A percentile compares a stretch with the other conserved stretches of the same genome.
phyloP scores from a whole-genome alignment of 2,329 filamentous ascomycete species.

The Pseudonectria foliicola region DNA sequence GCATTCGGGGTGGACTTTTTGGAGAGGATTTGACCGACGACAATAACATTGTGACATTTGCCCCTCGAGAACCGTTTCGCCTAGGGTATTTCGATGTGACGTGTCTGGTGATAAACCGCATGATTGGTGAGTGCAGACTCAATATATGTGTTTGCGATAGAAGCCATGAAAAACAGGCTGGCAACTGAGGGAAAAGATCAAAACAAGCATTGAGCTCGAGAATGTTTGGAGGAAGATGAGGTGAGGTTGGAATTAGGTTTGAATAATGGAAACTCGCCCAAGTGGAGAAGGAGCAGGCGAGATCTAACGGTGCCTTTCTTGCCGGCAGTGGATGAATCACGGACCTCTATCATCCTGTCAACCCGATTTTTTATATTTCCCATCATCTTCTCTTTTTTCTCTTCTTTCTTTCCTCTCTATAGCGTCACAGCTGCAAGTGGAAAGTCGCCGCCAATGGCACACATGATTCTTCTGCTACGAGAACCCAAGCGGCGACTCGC shows the following conservation, averaged over 20 bases:
- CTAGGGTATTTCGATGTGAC: slow-evolving; percentile 30
- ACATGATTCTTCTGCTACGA: too few species aligned
- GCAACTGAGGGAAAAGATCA: not conserved
- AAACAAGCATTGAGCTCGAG: not conserved
- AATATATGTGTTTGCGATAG: not conserved
- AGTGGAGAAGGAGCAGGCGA: too few species aligned
- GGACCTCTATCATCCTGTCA: too few species aligned
- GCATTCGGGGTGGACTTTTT: slow-evolving; percentile 13
- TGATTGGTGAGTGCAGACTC: slow-evolving; percentile 25
- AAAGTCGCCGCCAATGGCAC: too few species aligned
- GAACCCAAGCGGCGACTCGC: too few species aligned
- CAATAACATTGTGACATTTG: slow-evolving; percentile 25
- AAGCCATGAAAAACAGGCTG: not conserved
- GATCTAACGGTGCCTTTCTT: too few species aligned
- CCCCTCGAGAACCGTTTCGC: slow-evolving; percentile 28
- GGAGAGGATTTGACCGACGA: slow-evolving; percentile 11
- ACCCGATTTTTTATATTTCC: too few species aligned
- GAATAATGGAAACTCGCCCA: slow-evolving; percentile 4
- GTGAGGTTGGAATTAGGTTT: slow-evolving; percentile 16
- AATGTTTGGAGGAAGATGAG: slow-evolving; percentile 1
- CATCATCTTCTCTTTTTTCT: too few species aligned
- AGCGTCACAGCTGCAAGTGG: too few species aligned
- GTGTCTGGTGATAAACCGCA: slow-evolving; percentile 30
- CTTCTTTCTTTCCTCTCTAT: too few species aligned
- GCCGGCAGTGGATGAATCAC: too few species aligned